Percentiles rank a stretch among this genome's conserved stretches.
phyloP scores from a whole-genome alignment of 495 filamentous ascomycete species.

The Melanomma pulvis-pyrius region DNA sequence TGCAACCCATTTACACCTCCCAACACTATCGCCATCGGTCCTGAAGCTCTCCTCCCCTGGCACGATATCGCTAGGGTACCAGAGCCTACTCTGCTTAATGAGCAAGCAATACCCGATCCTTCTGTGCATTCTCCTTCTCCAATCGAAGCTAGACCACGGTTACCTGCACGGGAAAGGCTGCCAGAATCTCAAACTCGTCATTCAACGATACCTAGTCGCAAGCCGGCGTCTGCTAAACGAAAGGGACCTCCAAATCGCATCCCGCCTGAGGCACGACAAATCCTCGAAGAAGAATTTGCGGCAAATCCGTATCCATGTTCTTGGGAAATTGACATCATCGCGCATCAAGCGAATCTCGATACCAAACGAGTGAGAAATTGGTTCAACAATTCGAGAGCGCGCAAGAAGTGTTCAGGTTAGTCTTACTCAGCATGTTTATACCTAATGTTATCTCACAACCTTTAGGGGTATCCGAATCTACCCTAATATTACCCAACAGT shows the following conservation, averaged over 20 bases:
- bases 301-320: constrained; percentile 31
- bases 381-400: constrained; percentile 36
- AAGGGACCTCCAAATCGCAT: constrained; percentile 11
- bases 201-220: not conserved
- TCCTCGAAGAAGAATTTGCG: constrained; percentile 29
- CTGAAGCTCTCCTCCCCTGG: not conserved
- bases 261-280: constrained; percentile 16
- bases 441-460: not conserved
- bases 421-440: not conserved
- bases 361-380: constrained; percentile 27
- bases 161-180: not conserved
- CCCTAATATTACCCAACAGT: not conserved
- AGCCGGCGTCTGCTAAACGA: constrained; percentile 20
- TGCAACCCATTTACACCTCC: not conserved
- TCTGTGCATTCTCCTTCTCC: not conserved
- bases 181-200: not conserved
- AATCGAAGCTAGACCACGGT: not conserved
- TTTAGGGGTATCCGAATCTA: not conserved
- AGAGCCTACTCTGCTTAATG: not conserved
- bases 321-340: constrained; percentile 33
- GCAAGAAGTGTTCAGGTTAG: constrained; percentile 13
- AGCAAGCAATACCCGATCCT: not conserved
- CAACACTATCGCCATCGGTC: not conserved
- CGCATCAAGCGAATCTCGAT: constrained; percentile 23
- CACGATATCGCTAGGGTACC: not conserved